A percentile compares a stretch with the other conserved stretches of the same genome.
Conservation (phyloP, 208 protist species). For the Leishmania martiniquensis region DNA sequence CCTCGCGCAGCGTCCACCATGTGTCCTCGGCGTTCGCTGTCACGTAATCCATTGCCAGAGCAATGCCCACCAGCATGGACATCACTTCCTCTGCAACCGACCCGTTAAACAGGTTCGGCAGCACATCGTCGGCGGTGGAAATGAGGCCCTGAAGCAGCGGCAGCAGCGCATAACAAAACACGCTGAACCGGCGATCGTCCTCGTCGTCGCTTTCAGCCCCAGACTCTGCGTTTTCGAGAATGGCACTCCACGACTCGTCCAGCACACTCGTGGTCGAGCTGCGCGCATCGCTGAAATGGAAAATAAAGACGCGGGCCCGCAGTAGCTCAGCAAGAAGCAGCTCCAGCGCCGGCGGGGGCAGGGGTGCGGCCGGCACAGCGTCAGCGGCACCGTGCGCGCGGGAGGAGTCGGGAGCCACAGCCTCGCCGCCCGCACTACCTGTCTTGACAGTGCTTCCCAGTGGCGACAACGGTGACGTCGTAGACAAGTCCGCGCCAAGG, state of each 20-base stretch:
- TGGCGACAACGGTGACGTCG: neutral
- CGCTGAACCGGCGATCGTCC: constrained; percentile 46
- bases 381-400: neutral
- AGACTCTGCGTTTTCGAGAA: constrained; percentile 66
- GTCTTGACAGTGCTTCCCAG: neutral
- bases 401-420: neutral
- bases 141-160: constrained; percentile 82
- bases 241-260: constrained; percentile 80
- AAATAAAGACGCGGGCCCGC: constrained; percentile 44
- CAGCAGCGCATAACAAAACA: constrained; percentile 78
- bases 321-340: constrained; percentile 41
- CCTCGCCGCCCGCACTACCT: too few relatives aligned
- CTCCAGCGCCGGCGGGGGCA: constrained; percentile 16
- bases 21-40: neutral
- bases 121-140: constrained; percentile 71
- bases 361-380: constrained; percentile 4
- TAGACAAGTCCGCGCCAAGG: neutral
- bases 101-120: constrained; percentile 58
- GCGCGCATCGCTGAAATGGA: constrained; percentile 56
- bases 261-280: constrained; percentile 58
- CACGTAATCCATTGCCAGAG: constrained; percentile 80
- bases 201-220: constrained; percentile 45
- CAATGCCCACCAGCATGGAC: constrained; percentile 72
- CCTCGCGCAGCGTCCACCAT: constrained; percentile 9
- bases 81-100: constrained; percentile 61